Evolutionary conservation across 2,329 filamentous ascomycete genomes (phyloP), one percentile per base, ranked within the genome.

Genomic region (Tolypocladium ovalisporum): DNA sequence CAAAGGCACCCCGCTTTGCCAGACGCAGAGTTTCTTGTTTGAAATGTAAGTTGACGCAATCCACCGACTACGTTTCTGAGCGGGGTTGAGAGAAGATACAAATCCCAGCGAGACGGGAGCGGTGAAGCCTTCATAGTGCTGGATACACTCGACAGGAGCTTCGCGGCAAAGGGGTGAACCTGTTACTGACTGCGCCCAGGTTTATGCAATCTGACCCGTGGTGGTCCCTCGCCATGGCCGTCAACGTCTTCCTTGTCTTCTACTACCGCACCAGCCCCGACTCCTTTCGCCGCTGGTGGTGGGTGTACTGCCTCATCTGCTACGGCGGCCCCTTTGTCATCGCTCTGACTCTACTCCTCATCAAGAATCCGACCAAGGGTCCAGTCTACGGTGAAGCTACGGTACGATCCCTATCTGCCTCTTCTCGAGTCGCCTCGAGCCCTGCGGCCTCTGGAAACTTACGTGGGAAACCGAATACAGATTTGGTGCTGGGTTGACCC

Each of bases 201-300:
- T 90, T 90, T 69, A 87, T 89, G 82, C 85, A 87, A 62, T 87
- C 86, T 6, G 87, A 90, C 70, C 84, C 86, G 0, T 80, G 88
- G 73, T 91, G 86, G 88, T 88, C 87, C 0, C 81, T 91, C 56
- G 87, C 87, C 61, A 93, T 94, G 89, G 88, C 89, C 3, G 77
- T 87, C 66, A 94, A 93, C 65, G 89, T 93, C 60, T 89, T 87
- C 64, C 78, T 92, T 55, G 81, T 84, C 58, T 84, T 84, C 67
- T 84, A 83, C 70, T 79, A 79, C 62, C 75, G 79, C n/a, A 76
- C 78, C 53, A 82, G 76, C 52, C 80, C 81, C 0, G 86, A 85
- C 9, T 85, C 87, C 55, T 90, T 91, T 65, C 79, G 81, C n/a
- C 80, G 80, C 52, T 88, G 88, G 68, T 81, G 86, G 65, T 89